A percentile compares a stretch with the other conserved stretches of the same genome.
Evolutionary conservation across 306 rosid genomes (phyloP).

Genomic region (Macrotyloma uniflorum): DNA sequence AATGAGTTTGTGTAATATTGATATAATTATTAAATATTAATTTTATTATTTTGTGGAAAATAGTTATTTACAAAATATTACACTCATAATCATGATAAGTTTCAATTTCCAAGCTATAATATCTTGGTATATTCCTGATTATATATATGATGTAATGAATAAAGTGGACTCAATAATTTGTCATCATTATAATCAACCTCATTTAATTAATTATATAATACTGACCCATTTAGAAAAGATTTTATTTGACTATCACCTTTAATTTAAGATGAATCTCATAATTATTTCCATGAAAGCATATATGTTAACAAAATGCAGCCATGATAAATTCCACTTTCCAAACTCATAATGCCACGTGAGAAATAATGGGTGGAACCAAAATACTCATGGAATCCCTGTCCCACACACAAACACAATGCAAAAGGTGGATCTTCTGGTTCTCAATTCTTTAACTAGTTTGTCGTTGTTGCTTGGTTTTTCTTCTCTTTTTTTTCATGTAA

Average conservation of each 20-base stretch:
- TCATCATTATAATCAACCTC: background rate
- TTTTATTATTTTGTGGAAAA: too few species aligned
- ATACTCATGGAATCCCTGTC: background rate
- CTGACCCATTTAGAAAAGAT: background rate
- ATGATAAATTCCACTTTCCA: background rate
- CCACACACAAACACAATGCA: background rate
- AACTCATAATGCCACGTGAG: background rate
- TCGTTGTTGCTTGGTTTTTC: too few species aligned
- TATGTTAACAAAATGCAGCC: background rate
- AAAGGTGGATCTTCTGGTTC: background rate
- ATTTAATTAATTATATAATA: background rate
- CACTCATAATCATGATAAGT: background rate
- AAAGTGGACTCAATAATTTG: background rate
- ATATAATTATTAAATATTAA: too few species aligned
- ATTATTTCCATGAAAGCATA: background rate
- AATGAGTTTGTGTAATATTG: too few species aligned
- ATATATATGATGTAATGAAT: background rate
- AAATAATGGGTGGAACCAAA: background rate
- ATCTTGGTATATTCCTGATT: background rate
- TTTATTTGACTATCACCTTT: background rate
- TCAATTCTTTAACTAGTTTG: too few species aligned
- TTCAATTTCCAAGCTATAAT: background rate
- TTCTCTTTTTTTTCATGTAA: too few species aligned
- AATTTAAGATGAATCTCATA: background rate
- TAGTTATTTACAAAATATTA: too few species aligned